phyloP scores from a whole-genome alignment of 495 filamentous ascomycete species.

The Xylaria cubensis region DNA sequence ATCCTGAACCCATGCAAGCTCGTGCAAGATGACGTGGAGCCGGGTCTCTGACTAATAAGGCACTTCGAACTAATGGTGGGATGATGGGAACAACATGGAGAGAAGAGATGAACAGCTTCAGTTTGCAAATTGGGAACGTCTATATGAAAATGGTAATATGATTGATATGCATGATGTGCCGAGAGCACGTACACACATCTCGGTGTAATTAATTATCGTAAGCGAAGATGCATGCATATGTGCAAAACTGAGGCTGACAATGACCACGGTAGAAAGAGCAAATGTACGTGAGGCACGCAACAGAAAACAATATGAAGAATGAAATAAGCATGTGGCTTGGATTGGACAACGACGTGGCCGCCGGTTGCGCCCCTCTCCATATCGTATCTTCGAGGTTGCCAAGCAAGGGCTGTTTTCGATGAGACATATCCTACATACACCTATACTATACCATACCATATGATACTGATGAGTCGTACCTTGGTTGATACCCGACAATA shows the following conservation, averaged over 20 bases:
- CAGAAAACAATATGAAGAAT: not conserved
- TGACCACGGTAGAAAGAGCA: not conserved
- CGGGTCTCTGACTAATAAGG: conserved; percentile 15
- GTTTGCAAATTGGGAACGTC: not conserved
- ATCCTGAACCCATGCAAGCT: not conserved
- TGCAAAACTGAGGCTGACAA: conserved; percentile 14
- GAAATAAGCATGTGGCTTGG: not conserved
- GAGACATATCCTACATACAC: not conserved
- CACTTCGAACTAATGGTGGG: not conserved
- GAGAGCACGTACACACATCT: conserved; percentile 1
- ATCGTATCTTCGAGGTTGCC: not conserved
- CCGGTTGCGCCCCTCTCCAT: conserved; percentile 10
- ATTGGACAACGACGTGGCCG: conserved; percentile 18
- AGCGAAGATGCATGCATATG: not conserved
- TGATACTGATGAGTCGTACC: not conserved
- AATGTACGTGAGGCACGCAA: not conserved
- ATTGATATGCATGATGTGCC: not conserved
- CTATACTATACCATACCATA: conserved; percentile 2
- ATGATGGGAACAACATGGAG: not conserved
- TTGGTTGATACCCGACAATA: not conserved
- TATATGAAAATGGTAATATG: not conserved
- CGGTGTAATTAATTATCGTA: not conserved
- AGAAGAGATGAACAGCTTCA: not conserved
- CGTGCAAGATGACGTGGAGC: conserved; percentile 24
- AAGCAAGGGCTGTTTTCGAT: conserved; percentile 8